Evolutionary conservation across 176 grass and related monocot species (phyloP).

Genomic region (Calamus simplicifolius): DNA sequence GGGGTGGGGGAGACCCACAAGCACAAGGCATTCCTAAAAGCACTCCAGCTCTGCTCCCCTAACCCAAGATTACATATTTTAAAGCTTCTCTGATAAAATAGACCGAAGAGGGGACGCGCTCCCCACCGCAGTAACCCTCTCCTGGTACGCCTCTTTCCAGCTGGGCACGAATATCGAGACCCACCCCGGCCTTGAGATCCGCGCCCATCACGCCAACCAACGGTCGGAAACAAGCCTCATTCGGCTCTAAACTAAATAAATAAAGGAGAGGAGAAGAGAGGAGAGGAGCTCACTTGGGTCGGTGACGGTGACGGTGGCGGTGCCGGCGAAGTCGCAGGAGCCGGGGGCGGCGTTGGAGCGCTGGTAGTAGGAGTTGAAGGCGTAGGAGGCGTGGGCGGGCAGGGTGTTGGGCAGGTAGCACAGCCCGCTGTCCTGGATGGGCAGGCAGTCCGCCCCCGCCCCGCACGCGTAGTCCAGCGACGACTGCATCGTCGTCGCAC

Average conservation of each 20-base stretch:
- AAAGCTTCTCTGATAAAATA: too few species aligned
- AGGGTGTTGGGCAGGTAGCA: slow-evolving; percentile 80
- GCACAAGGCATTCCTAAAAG: too few species aligned
- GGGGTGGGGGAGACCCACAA: too few species aligned
- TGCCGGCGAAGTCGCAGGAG: slow-evolving; percentile 72
- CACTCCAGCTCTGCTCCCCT: too few species aligned
- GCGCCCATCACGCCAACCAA: too few species aligned
- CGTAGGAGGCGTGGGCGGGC: slow-evolving; percentile 76
- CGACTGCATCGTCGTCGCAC: slow-evolving; percentile 24
- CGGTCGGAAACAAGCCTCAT: too few species aligned
- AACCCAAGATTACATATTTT: too few species aligned
- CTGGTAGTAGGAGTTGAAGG: slow-evolving; percentile 77
- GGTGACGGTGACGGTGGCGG: slow-evolving; percentile 60
- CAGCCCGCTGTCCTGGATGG: slow-evolving; percentile 42
- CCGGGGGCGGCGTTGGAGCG: slow-evolving; percentile 42
- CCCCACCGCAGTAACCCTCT: too few species aligned
- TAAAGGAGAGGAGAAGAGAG: not conserved
- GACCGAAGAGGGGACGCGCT: too few species aligned
- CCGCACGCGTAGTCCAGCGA: slow-evolving; percentile 69
- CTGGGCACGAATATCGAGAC: too few species aligned
- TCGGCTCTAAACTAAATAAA: not conserved
- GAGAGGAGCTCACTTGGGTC: slow-evolving; percentile 44
- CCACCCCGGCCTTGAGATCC: too few species aligned
- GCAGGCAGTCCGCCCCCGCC: slow-evolving; percentile 47
- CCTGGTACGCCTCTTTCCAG: too few species aligned